Evolutionary conservation across 148 eudicot genomes (phyloP), one percentile per base, ranked within the genome.

Genomic region (Fagopyrum homotropicum): DNA sequence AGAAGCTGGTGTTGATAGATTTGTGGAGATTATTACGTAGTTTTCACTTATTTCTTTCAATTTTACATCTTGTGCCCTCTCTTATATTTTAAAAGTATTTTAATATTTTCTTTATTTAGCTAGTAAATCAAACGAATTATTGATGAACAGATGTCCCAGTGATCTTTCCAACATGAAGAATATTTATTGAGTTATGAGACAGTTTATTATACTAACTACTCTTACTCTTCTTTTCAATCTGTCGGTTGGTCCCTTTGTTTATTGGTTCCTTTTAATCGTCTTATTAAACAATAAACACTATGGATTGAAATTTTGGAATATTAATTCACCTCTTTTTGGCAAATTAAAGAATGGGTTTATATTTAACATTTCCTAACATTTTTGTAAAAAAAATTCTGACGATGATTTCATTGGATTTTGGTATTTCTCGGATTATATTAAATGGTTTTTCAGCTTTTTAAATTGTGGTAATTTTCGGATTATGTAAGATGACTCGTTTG

Each of bases 121-220:
- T 35, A 1, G 40, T 35, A 35, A 0, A 1, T 52, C 57, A 15
- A 15, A 52, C 40, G 40, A 52, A 14, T 15, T 52, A 52, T 12
- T 12, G 19, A 4, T 52, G 57, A 52, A 4, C 57, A 4, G 57
- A 63, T 63, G 69, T 63, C 69, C 16, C 44, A 29, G 15, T 63
- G 40, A 44, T 63, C 16, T 29, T 35, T 63, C 69, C 69, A 63
- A 63, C 69, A 63, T 29, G 6, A 63, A 60, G 69, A 63, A 63
- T 63, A 63, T 63, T 29, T 63, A 63, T 63, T 63, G 44, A 63
- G 69, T 29, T 30, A 63, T 16, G 15, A 15, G 43, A 63, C n/a
- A 1, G n/a, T 30, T 9, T 30, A 29, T 10, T 60, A 3, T 2
- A 59, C 66, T 59, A 59, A 59, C 19, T 26, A 26, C 66, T 59